Base-by-base conservation (phyloP, 306 rosid genomes). In the Potentilla sterilis region DNA sequence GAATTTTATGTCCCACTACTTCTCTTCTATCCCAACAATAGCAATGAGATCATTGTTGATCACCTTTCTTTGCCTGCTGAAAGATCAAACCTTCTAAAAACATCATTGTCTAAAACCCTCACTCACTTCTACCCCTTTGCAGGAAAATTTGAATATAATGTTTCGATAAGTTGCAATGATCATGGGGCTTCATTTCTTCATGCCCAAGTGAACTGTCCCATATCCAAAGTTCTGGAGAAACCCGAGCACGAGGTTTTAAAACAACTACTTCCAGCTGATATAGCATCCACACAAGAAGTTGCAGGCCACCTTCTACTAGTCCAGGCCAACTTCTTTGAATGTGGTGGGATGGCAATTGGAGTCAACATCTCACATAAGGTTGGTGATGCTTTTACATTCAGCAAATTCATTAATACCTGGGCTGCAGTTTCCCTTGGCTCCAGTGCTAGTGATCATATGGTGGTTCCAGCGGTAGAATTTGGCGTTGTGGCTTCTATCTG, bases 331-430 rank as follows among this genome's bases (percentile, higher is more conserved):
- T 13, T 78, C 9, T 89, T 91, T 38, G 64, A 72, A 40, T 86
- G 94, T 47, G 91, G 90, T 4, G 90, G 89, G 44, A 73, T 89
- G 42, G 88, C 88, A 9, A 75, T 89, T 9, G 85, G 88, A 9
- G 4, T 77, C 6, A 78, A 81, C 59, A 42, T 83, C 13, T 81
- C 87, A 6, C 94, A 91, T 67, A 86, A 76, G 81, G 13, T 83
- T 7, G 62, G 77, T 1, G 97, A 87, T 70, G 88, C 85, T 6
- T 74, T 79, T 64, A 78, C 91, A 22, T 4, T 83, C 3, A 59
- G 87, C 51, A 54, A 32, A 0, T 89, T 91, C 77, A 40, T 91
- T 1, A 84, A 79, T 37, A 58, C 42, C 9, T 89, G 92, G 92
- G 55, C 86, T 16, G 62, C 24, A 70, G 40, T 34, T 48, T 41